phyloP scores from a whole-genome alignment of 495 filamentous ascomycete genomes.

The Collariella sp. region DNA sequence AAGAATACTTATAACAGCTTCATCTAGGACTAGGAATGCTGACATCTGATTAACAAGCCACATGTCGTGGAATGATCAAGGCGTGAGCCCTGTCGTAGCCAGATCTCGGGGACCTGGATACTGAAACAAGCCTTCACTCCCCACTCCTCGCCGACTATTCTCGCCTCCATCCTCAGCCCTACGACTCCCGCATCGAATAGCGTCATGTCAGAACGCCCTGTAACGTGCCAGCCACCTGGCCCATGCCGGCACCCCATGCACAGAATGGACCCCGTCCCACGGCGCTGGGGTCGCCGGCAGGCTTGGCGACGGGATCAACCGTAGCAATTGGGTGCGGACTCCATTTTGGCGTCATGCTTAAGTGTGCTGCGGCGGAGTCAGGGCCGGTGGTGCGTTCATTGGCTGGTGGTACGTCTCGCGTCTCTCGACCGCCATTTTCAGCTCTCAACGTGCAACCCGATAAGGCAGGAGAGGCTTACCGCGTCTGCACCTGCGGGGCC shows the following conservation, averaged over 20 bases:
- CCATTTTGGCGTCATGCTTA: neutral
- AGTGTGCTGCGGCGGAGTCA: constrained; percentile 1
- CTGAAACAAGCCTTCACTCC: neutral
- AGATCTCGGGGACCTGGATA: neutral
- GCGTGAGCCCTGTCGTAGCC: neutral
- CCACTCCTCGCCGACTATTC: neutral
- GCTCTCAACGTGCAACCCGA: constrained; percentile 9
- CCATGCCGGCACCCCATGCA: neutral
- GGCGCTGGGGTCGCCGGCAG: constrained; percentile 6
- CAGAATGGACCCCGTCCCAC: neutral
- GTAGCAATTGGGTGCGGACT: constrained; percentile 2
- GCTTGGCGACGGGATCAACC: neutral
- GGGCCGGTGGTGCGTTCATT: constrained; percentile 2
- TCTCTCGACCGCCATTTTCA: constrained; percentile 11
- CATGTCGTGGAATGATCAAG: neutral
- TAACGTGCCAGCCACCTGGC: constrained; percentile 1
- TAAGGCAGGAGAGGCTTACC: constrained; percentile 8
- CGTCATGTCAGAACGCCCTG: constrained; percentile 4
- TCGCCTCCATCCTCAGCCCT: neutral
- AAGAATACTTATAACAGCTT: neutral
- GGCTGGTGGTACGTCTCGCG: neutral
- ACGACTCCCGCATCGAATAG: neutral
- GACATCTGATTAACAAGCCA: neutral
- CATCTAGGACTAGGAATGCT: neutral
- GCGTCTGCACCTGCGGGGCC: neutral